These are phyloP conservation scores for Malus hybrid DNA, from an alignment of 331 rosid genomes.

Conservation along the genomic window DNA sequence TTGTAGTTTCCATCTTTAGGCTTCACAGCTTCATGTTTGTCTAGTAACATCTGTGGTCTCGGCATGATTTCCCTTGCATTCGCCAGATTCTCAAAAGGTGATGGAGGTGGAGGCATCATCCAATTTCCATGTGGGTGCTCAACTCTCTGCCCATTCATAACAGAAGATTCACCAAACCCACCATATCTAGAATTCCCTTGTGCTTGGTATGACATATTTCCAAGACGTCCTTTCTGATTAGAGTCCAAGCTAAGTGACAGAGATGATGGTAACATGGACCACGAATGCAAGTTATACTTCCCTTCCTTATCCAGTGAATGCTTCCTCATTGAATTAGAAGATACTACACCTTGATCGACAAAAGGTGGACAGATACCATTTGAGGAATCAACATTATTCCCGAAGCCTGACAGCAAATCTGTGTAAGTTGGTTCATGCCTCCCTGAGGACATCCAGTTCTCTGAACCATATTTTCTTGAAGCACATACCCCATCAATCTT, in stretches of 20 bases:
- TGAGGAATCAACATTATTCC: conserved; percentile 41
- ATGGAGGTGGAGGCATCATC: conserved; percentile 66
- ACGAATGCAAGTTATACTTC: conserved; percentile 37
- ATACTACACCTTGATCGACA: conserved; percentile 35
- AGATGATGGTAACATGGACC: conserved; percentile 49
- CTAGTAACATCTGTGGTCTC: conserved; percentile 21
- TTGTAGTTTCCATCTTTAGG: conserved; percentile 68
- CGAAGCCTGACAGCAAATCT: conserved; percentile 75
- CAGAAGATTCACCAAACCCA: conserved; percentile 41
- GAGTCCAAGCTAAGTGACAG: conserved; percentile 60
- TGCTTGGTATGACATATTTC: conserved; percentile 38
- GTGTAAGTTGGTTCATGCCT: conserved; percentile 70
- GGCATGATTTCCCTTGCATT: conserved; percentile 37
- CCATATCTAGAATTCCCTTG: conserved; percentile 45
- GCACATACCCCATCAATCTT: conserved; percentile 54
- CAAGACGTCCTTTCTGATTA: conserved; percentile 39
- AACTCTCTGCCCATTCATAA: conserved; percentile 42
- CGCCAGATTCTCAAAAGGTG: conserved; percentile 40
- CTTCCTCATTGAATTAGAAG: conserved; percentile 37
- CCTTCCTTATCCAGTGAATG: conserved; percentile 53
- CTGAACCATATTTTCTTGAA: conserved; percentile 56
- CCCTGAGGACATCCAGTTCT: conserved; percentile 56
- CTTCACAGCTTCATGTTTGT: conserved; percentile 34
- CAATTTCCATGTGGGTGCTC: conserved; percentile 49
- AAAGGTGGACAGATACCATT: conserved; percentile 21